Percentiles rank a stretch among this genome's conserved stretches.
Conservation (phyloP, 108 stramenopile species). For the Discostella stelligeroides region DNA sequence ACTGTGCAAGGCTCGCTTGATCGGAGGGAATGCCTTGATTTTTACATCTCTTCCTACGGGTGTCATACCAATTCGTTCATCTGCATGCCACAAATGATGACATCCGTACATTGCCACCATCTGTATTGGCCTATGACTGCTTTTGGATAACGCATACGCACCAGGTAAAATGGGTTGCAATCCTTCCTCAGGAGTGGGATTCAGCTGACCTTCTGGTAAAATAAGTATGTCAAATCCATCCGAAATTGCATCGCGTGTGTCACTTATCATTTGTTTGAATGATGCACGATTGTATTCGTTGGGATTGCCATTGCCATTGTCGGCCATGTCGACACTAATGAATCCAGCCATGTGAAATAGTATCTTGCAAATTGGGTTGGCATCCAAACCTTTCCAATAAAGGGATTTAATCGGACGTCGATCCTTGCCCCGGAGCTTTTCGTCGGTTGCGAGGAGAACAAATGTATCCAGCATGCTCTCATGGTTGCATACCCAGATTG, state of each 20-base stretch:
- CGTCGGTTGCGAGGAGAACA: conserved; percentile 67
- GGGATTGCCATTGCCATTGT: conserved; percentile 70
- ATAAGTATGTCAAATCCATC: conserved; percentile 87
- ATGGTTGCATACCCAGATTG: conserved; percentile 85
- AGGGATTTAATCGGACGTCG: conserved; percentile 81
- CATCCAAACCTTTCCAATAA: conserved; percentile 87
- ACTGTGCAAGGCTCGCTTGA: conserved; percentile 37
- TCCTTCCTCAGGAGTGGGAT: conserved; percentile 76
- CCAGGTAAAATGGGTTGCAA: conserved; percentile 72
- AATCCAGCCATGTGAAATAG: conserved; percentile 81
- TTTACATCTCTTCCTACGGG: conserved; percentile 52
- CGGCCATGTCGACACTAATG: conserved; percentile 83
- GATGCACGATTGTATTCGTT: conserved; percentile 75
- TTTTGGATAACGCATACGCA: conserved; percentile 72
- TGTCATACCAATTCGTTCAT: conserved; percentile 71
- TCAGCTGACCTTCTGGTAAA: conserved; percentile 86
- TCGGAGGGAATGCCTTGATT: conserved; percentile 59
- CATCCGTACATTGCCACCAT: conserved; percentile 78
- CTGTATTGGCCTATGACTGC: conserved; percentile 71
- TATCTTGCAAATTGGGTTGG: conserved; percentile 76
- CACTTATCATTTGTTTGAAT: conserved; percentile 69
- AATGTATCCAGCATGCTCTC: conserved; percentile 76
- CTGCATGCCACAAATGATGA: conserved; percentile 79
- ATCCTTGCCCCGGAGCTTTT: conserved; percentile 60
- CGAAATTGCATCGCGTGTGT: conserved; percentile 64